Evolutionary conservation across 2,329 filamentous ascomycete species (phyloP), one percentile per base, ranked within the genome.

Genomic region (Colletotrichum sidae): DNA sequence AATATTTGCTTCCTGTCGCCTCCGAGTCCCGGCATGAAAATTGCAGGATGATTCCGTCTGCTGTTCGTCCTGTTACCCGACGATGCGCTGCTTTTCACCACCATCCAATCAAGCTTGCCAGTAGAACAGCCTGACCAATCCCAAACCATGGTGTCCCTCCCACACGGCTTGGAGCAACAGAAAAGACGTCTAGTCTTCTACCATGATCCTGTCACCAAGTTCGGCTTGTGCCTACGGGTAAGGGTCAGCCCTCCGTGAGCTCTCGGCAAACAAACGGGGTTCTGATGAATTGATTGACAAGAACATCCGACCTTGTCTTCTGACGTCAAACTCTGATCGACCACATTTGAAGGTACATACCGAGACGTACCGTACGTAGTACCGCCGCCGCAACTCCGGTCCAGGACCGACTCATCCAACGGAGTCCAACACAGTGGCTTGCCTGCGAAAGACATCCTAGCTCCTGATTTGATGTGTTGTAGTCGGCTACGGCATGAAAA

Each of bases 61-160:
- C 25, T 25, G 25, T 25, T 25, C 25, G 25, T 25, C 25, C 25
- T 25, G 34, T 54, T 49, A 63, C 56, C 50, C 49, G 41, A 51
- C 53, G 53, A 53, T 66, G 52, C 63, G 47, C 13, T 45, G 25
- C 34, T 47, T 46, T 17, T 47, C 34, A 42, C 37, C 35, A 44
- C 52, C 58, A 33, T 57, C 62, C 58, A 66, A 46, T 57, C 63
- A 63, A 65, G 63, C 58, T 55, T 37, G n/a, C 25, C 15, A 33
- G 42, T 15, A 57, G 41, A 49, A n/a, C 42, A 57, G 33, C n/a
- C 37, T 57, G 15, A 5, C 63, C 59, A 66, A 54, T 66, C 58
- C 58, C 13, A 57, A 39, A 10, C 47, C 37, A 53, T 42, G 25
- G 34, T 53, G 58, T 37, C 63, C 63, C 63, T 66, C 63, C 52